Conservation (phyloP, 495 filamentous ascomycete species). For the Annulohypoxylon stygium region DNA sequence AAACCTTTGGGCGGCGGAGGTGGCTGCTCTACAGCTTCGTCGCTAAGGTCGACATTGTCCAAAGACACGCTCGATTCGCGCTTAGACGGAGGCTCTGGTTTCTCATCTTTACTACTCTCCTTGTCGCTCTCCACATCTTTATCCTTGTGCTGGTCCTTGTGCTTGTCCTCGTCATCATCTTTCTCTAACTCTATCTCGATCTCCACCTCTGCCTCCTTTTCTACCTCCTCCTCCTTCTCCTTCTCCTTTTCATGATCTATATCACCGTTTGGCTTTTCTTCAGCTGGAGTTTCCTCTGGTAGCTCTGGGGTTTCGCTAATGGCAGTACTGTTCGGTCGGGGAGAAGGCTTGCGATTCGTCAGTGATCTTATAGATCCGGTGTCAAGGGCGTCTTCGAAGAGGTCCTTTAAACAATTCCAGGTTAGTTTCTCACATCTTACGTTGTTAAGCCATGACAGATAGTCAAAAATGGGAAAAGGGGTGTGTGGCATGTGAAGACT, state of each 20-base stretch:
- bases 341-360: slow-evolving; percentile 65
- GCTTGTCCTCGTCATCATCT: too few species aligned
- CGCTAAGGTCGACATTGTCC: slow-evolving; percentile 77
- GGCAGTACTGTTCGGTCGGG: slow-evolving; percentile 42
- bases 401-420: slow-evolving; percentile 66
- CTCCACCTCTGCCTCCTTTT: too few species aligned
- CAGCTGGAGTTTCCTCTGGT: slow-evolving; percentile 41
- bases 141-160: too few species aligned
- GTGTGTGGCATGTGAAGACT: slow-evolving; percentile 26
- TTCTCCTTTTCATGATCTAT: slow-evolving; percentile 52
- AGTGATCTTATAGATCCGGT: slow-evolving; percentile 62
- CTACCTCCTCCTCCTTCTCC: slow-evolving; percentile 30
- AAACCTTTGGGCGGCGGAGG: slow-evolving; percentile 44
- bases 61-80: slow-evolving; percentile 74
- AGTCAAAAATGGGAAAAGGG: slow-evolving; percentile 5
- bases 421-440: slow-evolving; percentile 31
- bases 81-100: slow-evolving; percentile 70
- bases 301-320: slow-evolving; percentile 28
- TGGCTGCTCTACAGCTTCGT: slow-evolving; percentile 51
- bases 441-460: background rate
- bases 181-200: too few species aligned
- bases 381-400: slow-evolving; percentile 83
- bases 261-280: slow-evolving; percentile 50
- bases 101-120: slow-evolving; percentile 49
- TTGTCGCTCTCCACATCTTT: slow-evolving; percentile 32